Base-by-base conservation (phyloP, 164 flowering plant species). In the Liquidambar formosana region DNA sequence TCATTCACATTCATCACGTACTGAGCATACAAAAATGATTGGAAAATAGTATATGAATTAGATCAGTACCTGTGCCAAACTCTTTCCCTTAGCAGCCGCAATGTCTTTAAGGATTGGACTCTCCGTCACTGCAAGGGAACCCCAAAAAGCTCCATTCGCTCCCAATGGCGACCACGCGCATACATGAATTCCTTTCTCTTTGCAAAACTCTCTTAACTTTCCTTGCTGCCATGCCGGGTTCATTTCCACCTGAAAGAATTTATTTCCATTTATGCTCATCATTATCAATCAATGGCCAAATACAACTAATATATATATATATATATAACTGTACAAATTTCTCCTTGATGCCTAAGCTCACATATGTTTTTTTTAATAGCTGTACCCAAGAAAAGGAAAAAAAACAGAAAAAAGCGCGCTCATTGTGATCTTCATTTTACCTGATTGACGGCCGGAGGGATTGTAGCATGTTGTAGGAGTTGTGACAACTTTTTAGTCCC, bases 361-460 rank as follows among this genome's bases (percentile, higher is more conserved):
- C n/a, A n/a, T n/a, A n/a, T n/a, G n/a, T n/a, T n/a, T n/a, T n/a
- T n/a, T n/a, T n/a, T n/a, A n/a, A n/a, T n/a, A n/a, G n/a, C n/a
- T n/a, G n/a, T n/a, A n/a, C n/a, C n/a, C n/a, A n/a, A n/a, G n/a
- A n/a, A n/a, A n/a, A n/a, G n/a, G n/a, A n/a, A n/a, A n/a, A n/a
- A n/a, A n/a, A n/a, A n/a, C n/a, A n/a, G n/a, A n/a, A n/a, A n/a
- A n/a, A n/a, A n/a, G n/a, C n/a, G n/a, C n/a, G n/a, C n/a, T n/a
- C n/a, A n/a, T n/a, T n/a, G n/a, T n/a, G n/a, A n/a, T n/a, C n/a
- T n/a, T n/a, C n/a, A n/a, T n/a, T n/a, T n/a, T 43, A 76, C 79
- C 68, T 76, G 77, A 41, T 80, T 73, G 4, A 79, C 79, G 16
- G 79, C 77, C 9, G 82, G 79, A 52, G 71, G 79, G 33, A 79